Conservation (phyloP, 208 protist genomes). For the Wallacemonas sp. region DNA sequence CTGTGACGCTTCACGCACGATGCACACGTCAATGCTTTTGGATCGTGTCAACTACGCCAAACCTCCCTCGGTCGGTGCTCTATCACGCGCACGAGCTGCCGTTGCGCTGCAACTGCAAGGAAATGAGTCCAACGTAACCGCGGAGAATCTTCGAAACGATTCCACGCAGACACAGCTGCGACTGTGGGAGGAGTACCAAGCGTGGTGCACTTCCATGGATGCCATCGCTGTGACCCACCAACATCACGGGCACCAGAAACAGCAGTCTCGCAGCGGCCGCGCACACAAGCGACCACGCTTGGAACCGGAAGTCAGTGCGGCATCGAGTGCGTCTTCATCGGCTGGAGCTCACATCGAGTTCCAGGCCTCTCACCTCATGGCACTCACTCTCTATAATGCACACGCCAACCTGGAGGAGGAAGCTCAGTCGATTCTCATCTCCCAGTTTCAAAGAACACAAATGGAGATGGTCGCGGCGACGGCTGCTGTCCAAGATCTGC, state of each 20-base stretch:
- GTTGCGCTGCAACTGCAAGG: too few species aligned
- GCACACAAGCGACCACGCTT: neutral
- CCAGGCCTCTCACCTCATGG: neutral
- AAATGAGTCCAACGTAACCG: too few species aligned
- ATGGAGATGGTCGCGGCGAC: conserved; percentile 2
- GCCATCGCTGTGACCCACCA: neutral
- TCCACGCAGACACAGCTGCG: neutral
- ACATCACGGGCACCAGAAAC: neutral
- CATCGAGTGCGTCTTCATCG: neutral
- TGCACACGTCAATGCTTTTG: too few species aligned
- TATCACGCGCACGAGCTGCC: too few species aligned
- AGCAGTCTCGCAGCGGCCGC: too few species aligned
- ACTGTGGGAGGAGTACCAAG: neutral
- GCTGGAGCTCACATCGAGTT: neutral
- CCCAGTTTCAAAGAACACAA: conserved; percentile 8
- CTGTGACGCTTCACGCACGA: too few species aligned
- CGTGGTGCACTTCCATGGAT: neutral
- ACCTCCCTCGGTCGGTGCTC: neutral
- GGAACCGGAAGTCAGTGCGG: neutral
- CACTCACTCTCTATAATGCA: neutral
- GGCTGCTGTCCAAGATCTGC: neutral
- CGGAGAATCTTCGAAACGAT: too few species aligned
- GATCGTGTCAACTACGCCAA: neutral
- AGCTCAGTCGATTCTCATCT: neutral
- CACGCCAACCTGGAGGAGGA: conserved; percentile 1